A percentile compares a stretch with the other conserved stretches of the same genome.
Conservation (phyloP, 805 yeast species). For the Candida ponderosae region DNA sequence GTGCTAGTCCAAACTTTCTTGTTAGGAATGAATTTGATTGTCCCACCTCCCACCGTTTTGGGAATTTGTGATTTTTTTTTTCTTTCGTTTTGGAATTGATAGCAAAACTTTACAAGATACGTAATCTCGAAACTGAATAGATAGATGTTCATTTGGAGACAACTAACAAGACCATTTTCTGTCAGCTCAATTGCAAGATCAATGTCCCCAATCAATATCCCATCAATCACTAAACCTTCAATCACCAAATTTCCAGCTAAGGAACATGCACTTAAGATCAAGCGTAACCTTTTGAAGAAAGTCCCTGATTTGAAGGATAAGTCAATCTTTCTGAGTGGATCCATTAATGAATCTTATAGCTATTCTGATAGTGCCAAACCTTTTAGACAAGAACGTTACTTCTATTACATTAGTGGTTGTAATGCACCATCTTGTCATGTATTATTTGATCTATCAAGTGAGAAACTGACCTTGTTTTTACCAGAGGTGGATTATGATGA, state of each 20-base stretch:
- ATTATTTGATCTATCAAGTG: constrained; percentile 43
- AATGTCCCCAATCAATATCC: constrained; percentile 33
- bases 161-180: too few species aligned
- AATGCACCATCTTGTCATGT: constrained; percentile 72
- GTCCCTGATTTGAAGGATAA: constrained; percentile 18
- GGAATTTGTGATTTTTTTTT: too few species aligned
- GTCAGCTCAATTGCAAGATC: too few species aligned
- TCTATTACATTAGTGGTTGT: constrained; percentile 79
- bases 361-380: constrained; percentile 76
- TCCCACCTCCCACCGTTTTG: too few species aligned
- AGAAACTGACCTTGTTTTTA: constrained; percentile 61
- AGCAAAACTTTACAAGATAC: too few species aligned
- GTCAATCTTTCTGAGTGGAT: constrained; percentile 57
- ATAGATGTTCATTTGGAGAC: too few species aligned
- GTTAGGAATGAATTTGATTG: too few species aligned
- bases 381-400: constrained; percentile 86
- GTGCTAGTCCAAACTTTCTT: too few species aligned
- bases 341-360: constrained; percentile 47
- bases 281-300: constrained; percentile 27
- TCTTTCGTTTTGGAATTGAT: too few species aligned
- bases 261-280: constrained; percentile 55
- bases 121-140: too few species aligned
- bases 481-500: constrained; percentile 85
- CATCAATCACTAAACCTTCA: constrained; percentile 7
- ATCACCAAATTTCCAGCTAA: constrained; percentile 71